A percentile compares a stretch with the other conserved stretches of the same genome.
These are phyloP conservation scores for Iris pallida DNA, from an alignment of 116 monocot species.

Conservation along the genomic window DNA sequence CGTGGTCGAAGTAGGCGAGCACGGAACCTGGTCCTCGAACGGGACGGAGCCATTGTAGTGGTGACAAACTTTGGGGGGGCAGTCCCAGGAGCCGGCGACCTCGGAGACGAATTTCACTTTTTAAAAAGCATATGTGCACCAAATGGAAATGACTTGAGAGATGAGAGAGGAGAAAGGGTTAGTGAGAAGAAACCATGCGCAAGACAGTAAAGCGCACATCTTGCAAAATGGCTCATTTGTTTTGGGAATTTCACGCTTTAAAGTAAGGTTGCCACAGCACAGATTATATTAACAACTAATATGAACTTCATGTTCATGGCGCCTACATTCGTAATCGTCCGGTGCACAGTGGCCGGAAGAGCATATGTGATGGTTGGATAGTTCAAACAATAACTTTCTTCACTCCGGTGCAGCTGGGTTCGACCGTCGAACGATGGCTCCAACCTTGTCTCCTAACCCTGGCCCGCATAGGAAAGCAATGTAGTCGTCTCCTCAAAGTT, in stretches of 20 bases:
- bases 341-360: background rate
- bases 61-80: constrained; percentile 48
- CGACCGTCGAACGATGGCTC: background rate
- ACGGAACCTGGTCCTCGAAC: constrained; percentile 55
- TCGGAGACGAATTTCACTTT: no score
- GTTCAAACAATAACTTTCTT: constrained; percentile 1
- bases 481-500: no score
- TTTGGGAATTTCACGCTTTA: no score
- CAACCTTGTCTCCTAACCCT: background rate
- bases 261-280: no score
- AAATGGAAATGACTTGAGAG: no score
- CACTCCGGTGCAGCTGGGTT: background rate
- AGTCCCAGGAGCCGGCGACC: constrained; percentile 43
- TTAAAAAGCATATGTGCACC: no score
- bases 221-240: no score
- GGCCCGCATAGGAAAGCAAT: constrained; percentile 4
- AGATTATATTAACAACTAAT: no score
- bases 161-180: no score
- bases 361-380: constrained; percentile 23
- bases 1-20: constrained; percentile 52
- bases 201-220: no score
- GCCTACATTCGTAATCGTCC: constrained; percentile 18
- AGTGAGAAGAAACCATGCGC: no score
- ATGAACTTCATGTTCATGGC: background rate
- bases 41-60: constrained; percentile 48